phyloP scores from a whole-genome alignment of 2,329 filamentous ascomycete species.

The Xylaria sp. region DNA sequence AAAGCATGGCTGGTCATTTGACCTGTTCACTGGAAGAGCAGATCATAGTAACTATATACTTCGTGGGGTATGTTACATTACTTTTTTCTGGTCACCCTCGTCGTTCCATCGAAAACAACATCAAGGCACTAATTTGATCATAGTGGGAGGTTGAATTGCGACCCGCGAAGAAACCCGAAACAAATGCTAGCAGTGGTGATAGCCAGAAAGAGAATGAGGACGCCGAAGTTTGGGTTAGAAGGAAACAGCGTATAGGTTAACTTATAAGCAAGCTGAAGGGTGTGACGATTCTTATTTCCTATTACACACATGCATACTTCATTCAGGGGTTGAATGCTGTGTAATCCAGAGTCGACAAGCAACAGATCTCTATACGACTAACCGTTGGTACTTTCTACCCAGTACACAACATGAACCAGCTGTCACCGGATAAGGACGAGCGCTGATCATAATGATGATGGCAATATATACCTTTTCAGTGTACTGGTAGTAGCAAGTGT shows the following conservation, averaged over 20 bases:
- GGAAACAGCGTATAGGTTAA: conserved; percentile 50
- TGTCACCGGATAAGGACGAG: background rate
- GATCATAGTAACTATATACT: conserved; percentile 72
- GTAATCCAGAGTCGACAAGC: too few relatives aligned
- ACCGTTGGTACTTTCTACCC: background rate
- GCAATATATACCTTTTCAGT: background rate
- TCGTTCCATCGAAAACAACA: background rate
- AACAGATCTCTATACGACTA: background rate
- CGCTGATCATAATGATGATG: background rate
- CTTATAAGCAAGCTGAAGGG: conserved; percentile 8
- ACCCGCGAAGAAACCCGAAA: conserved; percentile 13
- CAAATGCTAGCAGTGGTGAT: conserved; percentile 1
- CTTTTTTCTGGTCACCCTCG: background rate
- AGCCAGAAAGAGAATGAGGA: conserved; percentile 33
- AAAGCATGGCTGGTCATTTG: conserved; percentile 78
- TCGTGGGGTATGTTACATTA: conserved; percentile 52
- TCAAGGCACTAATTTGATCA: conserved; percentile 8
- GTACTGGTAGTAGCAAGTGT: background rate
- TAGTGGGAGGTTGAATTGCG: conserved; percentile 39
- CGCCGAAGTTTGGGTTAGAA: conserved; percentile 48
- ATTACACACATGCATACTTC: background rate
- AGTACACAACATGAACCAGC: background rate
- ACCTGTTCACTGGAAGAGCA: conserved; percentile 69
- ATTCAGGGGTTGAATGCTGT: background rate
- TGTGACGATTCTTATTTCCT: background rate